Percentiles rank a stretch among this genome's conserved stretches.
Evolutionary conservation across 1,139 yeast species (phyloP).

Genomic region (Lodderomyces orthopsilosis): DNA sequence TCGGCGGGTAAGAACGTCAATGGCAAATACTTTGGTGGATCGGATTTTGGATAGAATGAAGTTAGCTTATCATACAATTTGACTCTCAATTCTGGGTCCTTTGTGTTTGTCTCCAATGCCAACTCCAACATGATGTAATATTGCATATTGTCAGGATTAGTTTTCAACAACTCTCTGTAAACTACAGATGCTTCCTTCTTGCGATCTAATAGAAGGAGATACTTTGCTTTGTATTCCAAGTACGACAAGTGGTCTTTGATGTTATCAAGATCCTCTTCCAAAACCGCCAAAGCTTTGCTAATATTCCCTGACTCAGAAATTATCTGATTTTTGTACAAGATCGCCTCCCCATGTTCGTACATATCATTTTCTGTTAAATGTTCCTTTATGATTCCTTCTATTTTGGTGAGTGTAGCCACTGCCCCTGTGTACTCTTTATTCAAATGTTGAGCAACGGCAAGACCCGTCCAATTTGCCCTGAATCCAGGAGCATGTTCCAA

Average conservation of each 20-base stretch:
- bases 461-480: constrained; percentile 89
- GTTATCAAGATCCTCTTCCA: constrained; percentile 51
- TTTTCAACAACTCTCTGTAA: constrained; percentile 68
- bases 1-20: constrained; percentile 63
- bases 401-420: constrained; percentile 66
- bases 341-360: constrained; percentile 78
- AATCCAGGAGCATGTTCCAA: constrained; percentile 72
- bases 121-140: constrained; percentile 69
- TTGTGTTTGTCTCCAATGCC: constrained; percentile 47
- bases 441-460: constrained; percentile 84
- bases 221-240: constrained; percentile 66
- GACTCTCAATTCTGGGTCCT: constrained; percentile 40
- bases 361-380: constrained; percentile 65
- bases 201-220: constrained; percentile 40
- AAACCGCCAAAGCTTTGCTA: constrained; percentile 58
- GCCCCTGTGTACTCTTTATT: constrained; percentile 66
- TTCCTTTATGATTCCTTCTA: constrained; percentile 70
- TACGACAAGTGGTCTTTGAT: constrained; percentile 65
- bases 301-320: constrained; percentile 64
- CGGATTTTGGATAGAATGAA: constrained; percentile 76
- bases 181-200: constrained; percentile 63
- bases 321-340: constrained; percentile 68
- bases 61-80: constrained; percentile 63
- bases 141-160: constrained; percentile 77
- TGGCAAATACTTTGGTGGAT: constrained; percentile 77